phyloP scores from a whole-genome alignment of 805 yeast genomes.

The Starmerella sirachaensis region DNA sequence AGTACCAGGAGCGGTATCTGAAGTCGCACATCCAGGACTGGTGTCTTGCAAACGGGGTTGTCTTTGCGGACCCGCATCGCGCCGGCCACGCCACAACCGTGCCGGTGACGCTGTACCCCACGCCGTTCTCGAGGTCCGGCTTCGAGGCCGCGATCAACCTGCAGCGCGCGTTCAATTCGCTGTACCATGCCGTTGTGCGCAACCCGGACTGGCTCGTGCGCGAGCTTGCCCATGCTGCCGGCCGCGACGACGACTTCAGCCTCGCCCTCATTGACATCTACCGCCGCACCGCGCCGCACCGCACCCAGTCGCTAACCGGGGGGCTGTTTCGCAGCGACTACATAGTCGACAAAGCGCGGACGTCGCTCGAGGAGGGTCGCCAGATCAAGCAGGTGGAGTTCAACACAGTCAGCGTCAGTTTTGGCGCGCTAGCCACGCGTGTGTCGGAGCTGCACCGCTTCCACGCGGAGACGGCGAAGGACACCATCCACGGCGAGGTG shows the following conservation, averaged over 20 bases:
- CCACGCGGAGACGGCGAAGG: slow-evolving; percentile 30
- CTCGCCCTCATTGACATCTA: slow-evolving; percentile 61
- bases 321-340: slow-evolving; percentile 90
- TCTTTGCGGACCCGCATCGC: slow-evolving; percentile 31
- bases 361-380: slow-evolving; percentile 27
- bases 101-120: slow-evolving; percentile 83
- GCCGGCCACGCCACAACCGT: slow-evolving; percentile 45
- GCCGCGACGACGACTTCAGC: slow-evolving; percentile 63
- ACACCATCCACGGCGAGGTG: slow-evolving; percentile 32
- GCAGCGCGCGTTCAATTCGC: slow-evolving; percentile 55
- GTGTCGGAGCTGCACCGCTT: slow-evolving; percentile 66
- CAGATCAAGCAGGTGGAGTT: slow-evolving; percentile 87
- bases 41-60: slow-evolving; percentile 66
- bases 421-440: slow-evolving; percentile 77
- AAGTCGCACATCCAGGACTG: slow-evolving; percentile 45
- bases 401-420: slow-evolving; percentile 90
- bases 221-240: slow-evolving; percentile 33
- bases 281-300: slow-evolving; percentile 30
- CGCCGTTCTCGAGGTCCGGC: slow-evolving; percentile 64
- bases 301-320: slow-evolving; percentile 44
- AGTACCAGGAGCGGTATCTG: slow-evolving; percentile 21
- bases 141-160: slow-evolving; percentile 56
- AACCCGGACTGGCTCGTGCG: slow-evolving; percentile 53
- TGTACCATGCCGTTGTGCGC: slow-evolving; percentile 54
- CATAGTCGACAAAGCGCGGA: slow-evolving; percentile 42